Evolutionary conservation across 2,329 filamentous ascomycete species (phyloP).

Genomic region (Penicillium sp.): DNA sequence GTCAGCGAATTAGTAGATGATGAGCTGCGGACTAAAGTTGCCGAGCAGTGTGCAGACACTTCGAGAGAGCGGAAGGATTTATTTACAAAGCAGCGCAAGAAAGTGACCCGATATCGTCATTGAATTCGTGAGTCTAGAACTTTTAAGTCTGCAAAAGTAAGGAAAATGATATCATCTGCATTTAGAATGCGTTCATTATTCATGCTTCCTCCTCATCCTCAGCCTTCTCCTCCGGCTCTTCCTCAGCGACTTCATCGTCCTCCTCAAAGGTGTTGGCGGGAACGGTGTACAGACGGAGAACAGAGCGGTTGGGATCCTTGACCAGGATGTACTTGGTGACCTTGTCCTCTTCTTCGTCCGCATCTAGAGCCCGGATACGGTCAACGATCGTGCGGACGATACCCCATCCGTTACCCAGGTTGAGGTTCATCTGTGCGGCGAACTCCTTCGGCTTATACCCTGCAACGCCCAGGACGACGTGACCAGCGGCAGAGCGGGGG

Average conservation of each 20-base stretch:
- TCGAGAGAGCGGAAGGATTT: not conserved
- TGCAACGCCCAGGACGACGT: constrained; percentile 92
- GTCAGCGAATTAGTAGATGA: not conserved
- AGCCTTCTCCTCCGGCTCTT: constrained; percentile 60
- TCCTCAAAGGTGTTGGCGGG: constrained; percentile 89
- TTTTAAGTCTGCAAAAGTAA: constrained; percentile 8
- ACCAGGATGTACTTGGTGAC: constrained; percentile 60
- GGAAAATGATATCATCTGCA: constrained; percentile 25
- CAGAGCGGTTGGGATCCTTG: constrained; percentile 95
- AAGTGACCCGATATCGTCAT: constrained; percentile 4
- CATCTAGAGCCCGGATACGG: constrained; percentile 60
- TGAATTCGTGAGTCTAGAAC: constrained; percentile 2
- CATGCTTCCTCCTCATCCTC: constrained; percentile 54
- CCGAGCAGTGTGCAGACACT: not conserved
- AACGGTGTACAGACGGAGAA: constrained; percentile 91
- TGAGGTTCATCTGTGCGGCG: constrained; percentile 96
- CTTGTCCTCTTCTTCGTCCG: constrained; percentile 47
- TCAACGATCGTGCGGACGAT: constrained; percentile 98
- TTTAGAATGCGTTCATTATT: constrained; percentile 13
- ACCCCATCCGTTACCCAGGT: constrained; percentile 96
- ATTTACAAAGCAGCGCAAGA: not conserved
- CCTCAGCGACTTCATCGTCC: constrained; percentile 69
- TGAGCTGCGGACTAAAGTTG: not conserved
- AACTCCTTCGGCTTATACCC: constrained; percentile 99
- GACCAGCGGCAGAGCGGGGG: constrained; percentile 89